These are phyloP conservation scores for Brasilioporus rufonigricans DNA, from an alignment of 768 basidiomycete genomes.

Conservation along the genomic window DNA sequence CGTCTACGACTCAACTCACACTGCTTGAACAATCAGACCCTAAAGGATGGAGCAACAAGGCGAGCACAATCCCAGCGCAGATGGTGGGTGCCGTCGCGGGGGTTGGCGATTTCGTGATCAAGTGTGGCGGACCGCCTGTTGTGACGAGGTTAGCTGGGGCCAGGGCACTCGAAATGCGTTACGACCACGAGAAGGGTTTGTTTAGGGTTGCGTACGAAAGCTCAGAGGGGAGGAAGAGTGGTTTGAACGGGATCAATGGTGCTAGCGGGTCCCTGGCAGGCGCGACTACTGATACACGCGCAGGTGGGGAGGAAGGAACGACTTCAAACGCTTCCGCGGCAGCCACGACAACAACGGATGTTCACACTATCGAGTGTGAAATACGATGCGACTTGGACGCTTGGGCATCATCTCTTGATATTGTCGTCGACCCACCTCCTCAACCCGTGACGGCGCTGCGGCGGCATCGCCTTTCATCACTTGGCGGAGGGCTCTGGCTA, in stretches of 20 bases:
- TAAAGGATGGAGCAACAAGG: constrained; percentile 94
- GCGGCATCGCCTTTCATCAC: constrained; percentile 79
- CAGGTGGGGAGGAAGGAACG: constrained; percentile 20
- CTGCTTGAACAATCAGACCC: constrained; percentile 96
- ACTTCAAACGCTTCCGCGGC: not conserved
- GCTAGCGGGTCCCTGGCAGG: constrained; percentile 4
- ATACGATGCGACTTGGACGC: constrained; percentile 89
- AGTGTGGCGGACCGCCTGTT: constrained; percentile 92
- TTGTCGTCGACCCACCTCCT: constrained; percentile 92
- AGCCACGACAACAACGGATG: constrained; percentile 16
- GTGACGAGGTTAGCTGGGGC: constrained; percentile 81
- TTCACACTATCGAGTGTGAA: constrained; percentile 78
- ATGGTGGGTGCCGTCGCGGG: constrained; percentile 90
- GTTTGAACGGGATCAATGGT: constrained; percentile 20
- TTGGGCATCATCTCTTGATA: constrained; percentile 80
- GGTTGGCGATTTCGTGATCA: constrained; percentile 94
- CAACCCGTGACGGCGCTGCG: constrained; percentile 77
- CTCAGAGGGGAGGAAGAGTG: constrained; percentile 47
- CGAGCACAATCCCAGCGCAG: constrained; percentile 83
- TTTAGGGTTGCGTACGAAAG: constrained; percentile 86
- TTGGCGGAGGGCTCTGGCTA: constrained; percentile 93
- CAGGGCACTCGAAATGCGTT: constrained; percentile 67
- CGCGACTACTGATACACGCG: not conserved
- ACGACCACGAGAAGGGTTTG: constrained; percentile 81
- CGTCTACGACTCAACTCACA: constrained; percentile 90